These are phyloP conservation scores for Xylaria sp. DNA, from an alignment of 2,329 filamentous ascomycete species.

Conservation along the genomic window DNA sequence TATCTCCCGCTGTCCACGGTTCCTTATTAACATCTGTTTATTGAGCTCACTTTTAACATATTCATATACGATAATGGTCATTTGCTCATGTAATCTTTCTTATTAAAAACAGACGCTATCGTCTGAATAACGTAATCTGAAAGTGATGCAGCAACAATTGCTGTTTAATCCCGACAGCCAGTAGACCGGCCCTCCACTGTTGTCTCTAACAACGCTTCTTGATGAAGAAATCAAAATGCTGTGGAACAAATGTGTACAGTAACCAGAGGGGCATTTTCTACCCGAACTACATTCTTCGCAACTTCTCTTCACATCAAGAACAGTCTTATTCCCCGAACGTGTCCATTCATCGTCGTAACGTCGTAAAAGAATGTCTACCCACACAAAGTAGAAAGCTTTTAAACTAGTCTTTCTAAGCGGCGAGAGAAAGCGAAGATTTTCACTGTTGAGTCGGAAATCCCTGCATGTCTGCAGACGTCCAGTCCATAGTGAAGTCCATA, in stretches of 20 bases:
- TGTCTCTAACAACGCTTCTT: conserved; percentile 27
- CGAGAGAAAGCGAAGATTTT: neutral
- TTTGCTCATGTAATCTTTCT: conserved; percentile 2
- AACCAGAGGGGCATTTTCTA: conserved; percentile 35
- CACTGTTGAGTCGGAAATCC: conserved; percentile 40
- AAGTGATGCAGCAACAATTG: conserved; percentile 10
- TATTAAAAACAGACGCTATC: conserved; percentile 11
- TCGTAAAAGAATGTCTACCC: conserved; percentile 40
- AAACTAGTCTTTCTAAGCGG: neutral
- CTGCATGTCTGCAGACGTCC: conserved; percentile 44
- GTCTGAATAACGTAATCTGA: conserved; percentile 28
- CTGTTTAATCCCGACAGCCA: conserved; percentile 12
- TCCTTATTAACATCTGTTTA: too few relatives aligned
- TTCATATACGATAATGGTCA: too few relatives aligned
- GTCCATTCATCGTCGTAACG: conserved; percentile 46
- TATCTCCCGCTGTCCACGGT: neutral
- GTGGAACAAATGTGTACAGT: conserved; percentile 32
- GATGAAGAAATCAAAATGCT: conserved; percentile 27
- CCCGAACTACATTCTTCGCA: conserved; percentile 34
- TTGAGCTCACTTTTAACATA: neutral
- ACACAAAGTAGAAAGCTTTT: conserved; percentile 6
- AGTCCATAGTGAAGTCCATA: conserved; percentile 50
- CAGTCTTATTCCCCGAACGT: conserved; percentile 38
- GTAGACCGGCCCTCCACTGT: conserved; percentile 11
- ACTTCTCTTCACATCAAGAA: conserved; percentile 31